phyloP scores from a whole-genome alignment of 345 rosid genomes.

The Salix caprea region DNA sequence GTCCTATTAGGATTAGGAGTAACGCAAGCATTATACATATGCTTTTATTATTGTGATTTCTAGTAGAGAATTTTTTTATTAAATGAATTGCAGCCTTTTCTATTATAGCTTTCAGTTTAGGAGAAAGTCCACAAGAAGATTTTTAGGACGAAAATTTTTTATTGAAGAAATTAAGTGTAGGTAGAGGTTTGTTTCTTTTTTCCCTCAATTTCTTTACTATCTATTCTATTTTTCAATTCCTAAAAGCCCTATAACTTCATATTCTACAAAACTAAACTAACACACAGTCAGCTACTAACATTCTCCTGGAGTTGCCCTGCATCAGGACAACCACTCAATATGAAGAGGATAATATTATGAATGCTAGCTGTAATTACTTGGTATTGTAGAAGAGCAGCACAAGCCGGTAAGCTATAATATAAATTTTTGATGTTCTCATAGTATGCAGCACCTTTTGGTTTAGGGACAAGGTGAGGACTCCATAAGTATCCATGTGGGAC shows the following conservation, averaged over 20 bases:
- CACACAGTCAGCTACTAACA: neutral
- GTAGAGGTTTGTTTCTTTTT: neutral
- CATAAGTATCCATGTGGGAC: slow-evolving; percentile 97
- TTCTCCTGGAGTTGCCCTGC: neutral
- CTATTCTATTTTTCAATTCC: neutral
- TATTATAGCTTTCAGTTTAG: neutral
- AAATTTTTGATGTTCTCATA: neutral
- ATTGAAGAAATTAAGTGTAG: neutral
- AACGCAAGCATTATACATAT: neutral
- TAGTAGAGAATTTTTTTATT: neutral
- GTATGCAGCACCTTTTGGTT: slow-evolving; percentile 76
- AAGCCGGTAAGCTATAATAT: neutral
- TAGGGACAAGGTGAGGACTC: slow-evolving; percentile 99
- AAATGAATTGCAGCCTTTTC: neutral
- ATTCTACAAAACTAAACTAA: neutral
- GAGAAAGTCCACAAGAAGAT: too few species aligned
- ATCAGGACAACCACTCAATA: neutral
- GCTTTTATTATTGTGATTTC: neutral
- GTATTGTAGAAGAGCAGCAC: neutral
- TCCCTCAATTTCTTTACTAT: neutral
- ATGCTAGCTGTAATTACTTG: neutral
- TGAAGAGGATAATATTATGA: neutral
- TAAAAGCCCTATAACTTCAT: neutral
- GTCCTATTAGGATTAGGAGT: neutral
- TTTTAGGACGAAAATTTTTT: too few species aligned